Evolutionary conservation across 495 filamentous ascomycete species (phyloP), one percentile per base, ranked within the genome.

Genomic region (Darksidea phi): DNA sequence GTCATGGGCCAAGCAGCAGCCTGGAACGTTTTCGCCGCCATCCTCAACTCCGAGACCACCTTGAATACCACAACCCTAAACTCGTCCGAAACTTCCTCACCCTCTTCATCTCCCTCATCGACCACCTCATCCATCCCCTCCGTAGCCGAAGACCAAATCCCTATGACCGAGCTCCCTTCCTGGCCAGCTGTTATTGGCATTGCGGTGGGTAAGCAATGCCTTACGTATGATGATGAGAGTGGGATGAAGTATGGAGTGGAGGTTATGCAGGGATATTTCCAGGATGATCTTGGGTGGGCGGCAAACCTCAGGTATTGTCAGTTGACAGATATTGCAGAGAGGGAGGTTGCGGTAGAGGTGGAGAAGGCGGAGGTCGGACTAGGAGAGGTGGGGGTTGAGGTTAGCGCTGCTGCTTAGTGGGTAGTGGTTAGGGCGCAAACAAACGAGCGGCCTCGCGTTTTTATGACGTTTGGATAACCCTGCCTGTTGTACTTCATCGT

Each of bases 141-240:
- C 28, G 4, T 32, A n/a, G n/a, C 28, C 28, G 28, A 32, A 32
- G 41, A 43, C 15, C 4, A 43, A 15, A n/a, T 43, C 13, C 6
- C 41, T 13, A 15, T 20, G 18, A 20, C 18, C 41, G 70, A 76
- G 55, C 71, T 88, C 1, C 71, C 70, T 3, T 75, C 79, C 49
- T 73, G 82, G 21, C 81, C 84, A 17, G 76, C 83, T 6, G 82
- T 87, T 73, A 88, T 89, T 56, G 85, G 82, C 1, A 64, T 89
- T 1, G 86, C 86, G 0, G 73, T 89, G 18, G 86, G 85, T 5
- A 82, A 84, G 66, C 81, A 80, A 59, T 86, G 84, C 0, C 78
- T 88, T 11, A 76, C 78, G 13, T 89, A 85, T 61, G 80, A 77
- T 51, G 73, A 78, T 0, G 74, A 71, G 0, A 71, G 71, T 1